Conservation (phyloP, 2,329 filamentous ascomycete species). For the Graphiopsis chlorocephala region DNA sequence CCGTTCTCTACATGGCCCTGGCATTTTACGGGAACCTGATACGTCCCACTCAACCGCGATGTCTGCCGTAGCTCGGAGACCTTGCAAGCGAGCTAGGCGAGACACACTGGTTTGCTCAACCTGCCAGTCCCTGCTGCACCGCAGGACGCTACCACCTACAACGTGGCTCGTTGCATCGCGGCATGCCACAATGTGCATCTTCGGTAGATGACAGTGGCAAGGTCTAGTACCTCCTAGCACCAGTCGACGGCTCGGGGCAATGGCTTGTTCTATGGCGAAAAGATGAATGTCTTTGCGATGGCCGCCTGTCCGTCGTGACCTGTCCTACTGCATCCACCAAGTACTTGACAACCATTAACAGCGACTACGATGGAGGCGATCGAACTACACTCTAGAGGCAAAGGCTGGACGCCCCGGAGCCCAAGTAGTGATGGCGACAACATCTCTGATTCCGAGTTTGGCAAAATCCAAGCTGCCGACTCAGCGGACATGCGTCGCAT, state of each 20-base stretch:
- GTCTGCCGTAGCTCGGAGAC: not conserved
- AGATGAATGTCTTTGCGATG: not conserved
- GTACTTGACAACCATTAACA: not conserved
- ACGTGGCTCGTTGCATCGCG: not conserved
- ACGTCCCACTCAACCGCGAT: not conserved
- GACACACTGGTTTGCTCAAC: not conserved
- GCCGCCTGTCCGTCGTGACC: not conserved
- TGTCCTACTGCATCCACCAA: not conserved
- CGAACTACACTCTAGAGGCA: not conserved
- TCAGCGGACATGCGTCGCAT: slow-evolving; percentile 30
- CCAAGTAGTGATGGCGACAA: not conserved
- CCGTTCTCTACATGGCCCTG: not conserved
- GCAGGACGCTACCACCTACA: not conserved
- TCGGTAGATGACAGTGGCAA: not conserved
- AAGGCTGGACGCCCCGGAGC: not conserved
- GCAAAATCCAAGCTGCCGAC: slow-evolving; percentile 27
- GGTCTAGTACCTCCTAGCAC: not conserved
- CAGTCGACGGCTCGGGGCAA: not conserved
- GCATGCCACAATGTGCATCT: not conserved
- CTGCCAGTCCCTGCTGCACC: not conserved
- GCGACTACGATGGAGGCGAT: not conserved
- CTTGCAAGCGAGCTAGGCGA: not conserved
- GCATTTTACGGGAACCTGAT: not conserved
- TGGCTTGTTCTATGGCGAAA: not conserved
- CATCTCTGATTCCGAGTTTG: not conserved